Evolutionary conservation across 192 early-diverging fungal genomes (phyloP).

Genomic region (Mortierella claussenii): DNA sequence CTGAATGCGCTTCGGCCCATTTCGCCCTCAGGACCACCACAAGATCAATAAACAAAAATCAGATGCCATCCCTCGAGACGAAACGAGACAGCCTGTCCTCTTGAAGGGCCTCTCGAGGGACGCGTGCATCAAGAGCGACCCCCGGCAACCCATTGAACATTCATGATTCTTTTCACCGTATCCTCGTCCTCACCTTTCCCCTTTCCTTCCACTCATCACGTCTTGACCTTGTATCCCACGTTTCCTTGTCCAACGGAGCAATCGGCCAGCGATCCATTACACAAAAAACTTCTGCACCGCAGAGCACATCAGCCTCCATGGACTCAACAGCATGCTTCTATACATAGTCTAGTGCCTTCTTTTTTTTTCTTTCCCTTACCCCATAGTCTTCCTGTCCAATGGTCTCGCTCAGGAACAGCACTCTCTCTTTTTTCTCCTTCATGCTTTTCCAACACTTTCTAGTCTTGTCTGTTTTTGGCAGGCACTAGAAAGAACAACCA

Average conservation of each 20-base stretch:
- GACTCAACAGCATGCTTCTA: background rate
- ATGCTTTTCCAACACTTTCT: background rate
- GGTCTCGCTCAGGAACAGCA: background rate
- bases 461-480: constrained; percentile 9
- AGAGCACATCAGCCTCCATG: background rate
- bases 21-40: constrained; percentile 19
- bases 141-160: background rate
- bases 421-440: too few relatives aligned
- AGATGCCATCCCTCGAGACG: background rate
- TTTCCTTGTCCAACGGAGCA: background rate
- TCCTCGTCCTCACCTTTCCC: background rate
- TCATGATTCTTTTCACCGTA: background rate
- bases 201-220: background rate
- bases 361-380: background rate
- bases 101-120: background rate
- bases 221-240: background rate
- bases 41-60: constrained; percentile 13
- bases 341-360: background rate
- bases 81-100: background rate
- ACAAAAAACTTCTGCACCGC: too few relatives aligned
- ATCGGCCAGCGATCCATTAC: background rate
- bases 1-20: constrained; percentile 40
- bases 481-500: background rate
- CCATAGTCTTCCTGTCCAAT: background rate
- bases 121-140: background rate